Evolutionary conservation across 108 stramenopile species (phyloP).

Genomic region (Cyclotella atomus): DNA sequence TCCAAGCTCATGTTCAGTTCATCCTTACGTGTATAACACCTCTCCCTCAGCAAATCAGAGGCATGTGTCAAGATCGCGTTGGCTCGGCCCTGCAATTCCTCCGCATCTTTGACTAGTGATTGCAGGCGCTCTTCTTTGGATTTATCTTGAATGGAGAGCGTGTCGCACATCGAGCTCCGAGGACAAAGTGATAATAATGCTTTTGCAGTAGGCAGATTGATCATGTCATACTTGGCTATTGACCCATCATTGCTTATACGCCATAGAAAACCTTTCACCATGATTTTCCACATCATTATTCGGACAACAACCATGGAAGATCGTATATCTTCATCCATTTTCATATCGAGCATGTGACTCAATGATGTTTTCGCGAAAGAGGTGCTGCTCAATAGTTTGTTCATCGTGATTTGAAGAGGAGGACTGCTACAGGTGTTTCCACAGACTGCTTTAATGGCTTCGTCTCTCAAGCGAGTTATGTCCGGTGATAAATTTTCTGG

Average conservation of each 20-base stretch:
- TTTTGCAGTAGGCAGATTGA: constrained; percentile 28
- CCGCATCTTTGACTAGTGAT: constrained; percentile 52
- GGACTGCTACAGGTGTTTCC: not conserved
- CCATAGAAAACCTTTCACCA: constrained; percentile 21
- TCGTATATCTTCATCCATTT: constrained; percentile 21
- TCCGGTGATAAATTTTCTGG: not conserved
- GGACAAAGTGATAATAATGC: constrained; percentile 22
- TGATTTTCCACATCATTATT: constrained; percentile 34
- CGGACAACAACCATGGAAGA: constrained; percentile 14
- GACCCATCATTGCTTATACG: constrained; percentile 1
- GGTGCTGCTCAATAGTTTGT: constrained; percentile 14
- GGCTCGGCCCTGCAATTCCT: constrained; percentile 36
- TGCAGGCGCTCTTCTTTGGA: constrained; percentile 20
- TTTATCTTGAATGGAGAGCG: constrained; percentile 26
- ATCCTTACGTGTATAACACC: constrained; percentile 41
- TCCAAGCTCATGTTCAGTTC: constrained; percentile 47
- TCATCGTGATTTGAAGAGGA: constrained; percentile 5
- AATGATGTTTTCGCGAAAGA: constrained; percentile 17
- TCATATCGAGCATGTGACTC: constrained; percentile 14
- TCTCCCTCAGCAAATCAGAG: constrained; percentile 49
- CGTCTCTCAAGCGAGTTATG: constrained; percentile 18
- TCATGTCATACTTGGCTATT: not conserved
- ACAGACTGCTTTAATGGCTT: constrained; percentile 19
- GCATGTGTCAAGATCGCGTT: constrained; percentile 28
- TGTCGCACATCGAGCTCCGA: not conserved